These are phyloP conservation scores for Ophiostoma triangulosporum DNA, from an alignment of 2,329 filamentous ascomycete species.

Conservation along the genomic window DNA sequence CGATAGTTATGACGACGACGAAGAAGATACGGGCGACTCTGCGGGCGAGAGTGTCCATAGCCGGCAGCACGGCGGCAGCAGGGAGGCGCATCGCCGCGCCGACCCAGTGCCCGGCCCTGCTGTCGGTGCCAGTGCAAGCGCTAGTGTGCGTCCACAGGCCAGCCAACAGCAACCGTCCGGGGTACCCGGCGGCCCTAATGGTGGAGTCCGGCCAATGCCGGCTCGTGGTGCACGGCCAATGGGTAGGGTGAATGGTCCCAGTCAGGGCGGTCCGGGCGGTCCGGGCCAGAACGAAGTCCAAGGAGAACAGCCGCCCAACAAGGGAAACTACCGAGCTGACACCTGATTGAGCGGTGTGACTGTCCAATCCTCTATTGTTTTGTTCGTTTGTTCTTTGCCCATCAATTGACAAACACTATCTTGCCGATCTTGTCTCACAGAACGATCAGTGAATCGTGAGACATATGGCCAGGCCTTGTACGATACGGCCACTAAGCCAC, in stretches of 20 bases:
- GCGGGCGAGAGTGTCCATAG: not conserved
- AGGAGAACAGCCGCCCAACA: not conserved
- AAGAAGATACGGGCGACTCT: not conserved
- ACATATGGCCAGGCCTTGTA: too few species aligned
- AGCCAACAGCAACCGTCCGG: not conserved
- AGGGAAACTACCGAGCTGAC: not conserved
- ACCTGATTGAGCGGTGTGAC: too few species aligned
- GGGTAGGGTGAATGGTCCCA: not conserved
- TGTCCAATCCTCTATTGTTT: too few species aligned
- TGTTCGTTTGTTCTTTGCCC: too few species aligned
- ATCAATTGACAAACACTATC: too few species aligned
- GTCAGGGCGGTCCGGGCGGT: not conserved
- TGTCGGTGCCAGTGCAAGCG: not conserved
- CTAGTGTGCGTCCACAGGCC: not conserved
- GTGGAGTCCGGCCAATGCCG: not conserved
- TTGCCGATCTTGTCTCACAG: too few species aligned
- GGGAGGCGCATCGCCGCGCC: not conserved
- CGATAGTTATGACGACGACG: not conserved
- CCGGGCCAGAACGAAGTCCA: not conserved
- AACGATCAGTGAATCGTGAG: too few species aligned
- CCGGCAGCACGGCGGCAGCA: not conserved
- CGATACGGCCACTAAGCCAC: too few species aligned
- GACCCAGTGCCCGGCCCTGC: not conserved
- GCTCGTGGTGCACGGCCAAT: not conserved
- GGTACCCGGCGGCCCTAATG: not conserved